phyloP scores from a whole-genome alignment of 129 eudicot species.

The Centaurea solstitialis region DNA sequence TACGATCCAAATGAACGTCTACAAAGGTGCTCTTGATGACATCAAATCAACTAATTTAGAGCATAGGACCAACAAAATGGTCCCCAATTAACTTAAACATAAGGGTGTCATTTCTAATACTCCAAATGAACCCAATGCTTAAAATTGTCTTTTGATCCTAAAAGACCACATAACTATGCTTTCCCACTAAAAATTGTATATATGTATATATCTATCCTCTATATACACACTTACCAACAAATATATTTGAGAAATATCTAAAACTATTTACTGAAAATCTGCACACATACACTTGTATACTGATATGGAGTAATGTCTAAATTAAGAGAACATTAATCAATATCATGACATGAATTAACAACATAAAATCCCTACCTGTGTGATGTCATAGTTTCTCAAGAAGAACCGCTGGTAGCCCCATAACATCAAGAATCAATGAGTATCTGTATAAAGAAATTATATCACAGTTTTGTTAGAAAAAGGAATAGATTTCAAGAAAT shows the following conservation, averaged over 20 bases:
- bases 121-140: constrained; percentile 12
- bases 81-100: not conserved
- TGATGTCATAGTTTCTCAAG: constrained; percentile 8
- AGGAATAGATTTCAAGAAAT: no score
- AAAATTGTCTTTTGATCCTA: constrained; percentile 15
- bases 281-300: constrained; percentile 1
- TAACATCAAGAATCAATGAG: not conserved
- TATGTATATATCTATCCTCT: not conserved
- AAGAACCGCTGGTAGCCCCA: not conserved
- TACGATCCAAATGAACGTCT: no score
- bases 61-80: not conserved
- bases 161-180: not conserved
- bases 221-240: not conserved
- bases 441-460: not conserved
- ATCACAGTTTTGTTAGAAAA: no score
- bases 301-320: not conserved
- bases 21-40: not conserved
- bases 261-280: not conserved
- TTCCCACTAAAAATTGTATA: not conserved
- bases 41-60: constrained; percentile 4
- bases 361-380: constrained; percentile 12
- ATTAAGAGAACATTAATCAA: not conserved
- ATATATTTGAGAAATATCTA: not conserved
- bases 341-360: constrained; percentile 1
- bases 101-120: not conserved